Conservation (phyloP, 495 filamentous ascomycete genomes). For the Penicillium maclennaniae region DNA sequence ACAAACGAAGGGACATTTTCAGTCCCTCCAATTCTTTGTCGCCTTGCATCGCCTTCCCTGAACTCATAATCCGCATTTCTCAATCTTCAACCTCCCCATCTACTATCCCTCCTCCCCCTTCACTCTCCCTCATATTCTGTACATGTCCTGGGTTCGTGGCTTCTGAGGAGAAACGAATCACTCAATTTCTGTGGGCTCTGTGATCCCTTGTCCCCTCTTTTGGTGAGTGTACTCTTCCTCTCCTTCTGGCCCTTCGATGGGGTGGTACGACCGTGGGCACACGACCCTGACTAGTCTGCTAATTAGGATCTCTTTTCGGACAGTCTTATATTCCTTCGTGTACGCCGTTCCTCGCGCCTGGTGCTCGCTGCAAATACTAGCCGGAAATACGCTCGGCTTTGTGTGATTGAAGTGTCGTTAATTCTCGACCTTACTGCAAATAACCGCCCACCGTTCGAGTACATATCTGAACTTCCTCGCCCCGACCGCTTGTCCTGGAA, state of each 20-base stretch:
- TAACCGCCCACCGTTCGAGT: conserved; percentile 21
- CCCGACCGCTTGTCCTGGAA: conserved; percentile 23
- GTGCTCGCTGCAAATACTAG: conserved; percentile 29
- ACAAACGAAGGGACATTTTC: conserved; percentile 36
- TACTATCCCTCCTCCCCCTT: conserved; percentile 31
- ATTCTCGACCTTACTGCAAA: conserved; percentile 16
- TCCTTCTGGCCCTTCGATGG: conserved; percentile 4
- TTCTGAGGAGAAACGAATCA: conserved; percentile 21
- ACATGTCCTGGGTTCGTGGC: conserved; percentile 32
- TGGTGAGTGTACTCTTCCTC: conserved; percentile 20
- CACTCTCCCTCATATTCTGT: conserved; percentile 30
- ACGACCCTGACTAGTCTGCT: conserved; percentile 4
- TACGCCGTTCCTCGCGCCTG: conserved; percentile 33
- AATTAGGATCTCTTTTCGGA: conserved; percentile 8
- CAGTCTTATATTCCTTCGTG: conserved; percentile 30
- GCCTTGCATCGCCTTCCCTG: conserved; percentile 36
- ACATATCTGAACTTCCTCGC: conserved; percentile 24
- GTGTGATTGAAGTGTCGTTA: conserved; percentile 20
- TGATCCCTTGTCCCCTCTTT: conserved; percentile 26
- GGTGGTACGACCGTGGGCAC: not conserved
- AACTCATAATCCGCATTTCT: conserved; percentile 28
- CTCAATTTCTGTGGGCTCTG: conserved; percentile 9
- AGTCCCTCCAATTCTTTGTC: conserved; percentile 32
- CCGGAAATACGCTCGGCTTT: conserved; percentile 12
- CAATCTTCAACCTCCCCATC: conserved; percentile 1